Percentiles rank a stretch among this genome's conserved stretches.
Evolutionary conservation across 2,329 filamentous ascomycete genomes (phyloP).

Genomic region (Penicillium polonicum): DNA sequence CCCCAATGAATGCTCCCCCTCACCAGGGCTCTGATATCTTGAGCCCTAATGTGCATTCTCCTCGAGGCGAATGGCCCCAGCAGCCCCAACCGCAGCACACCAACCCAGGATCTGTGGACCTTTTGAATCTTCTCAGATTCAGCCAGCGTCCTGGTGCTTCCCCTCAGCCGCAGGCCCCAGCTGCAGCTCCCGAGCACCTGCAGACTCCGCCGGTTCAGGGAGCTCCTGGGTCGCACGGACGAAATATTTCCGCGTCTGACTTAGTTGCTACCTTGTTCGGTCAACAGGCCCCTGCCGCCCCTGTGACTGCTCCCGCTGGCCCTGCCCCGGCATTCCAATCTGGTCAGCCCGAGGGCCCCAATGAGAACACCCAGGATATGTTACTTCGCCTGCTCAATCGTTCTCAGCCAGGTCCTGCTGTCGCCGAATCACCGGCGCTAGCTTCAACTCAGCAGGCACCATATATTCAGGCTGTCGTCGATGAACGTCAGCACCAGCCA

Average conservation of each 20-base stretch:
- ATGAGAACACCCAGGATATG: conserved; percentile 74
- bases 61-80: conserved; percentile 44
- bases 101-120: conserved; percentile 52
- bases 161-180: conserved; percentile 31
- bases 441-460: conserved; percentile 35
- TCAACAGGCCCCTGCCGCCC: conserved; percentile 38
- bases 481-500: conserved; percentile 15
- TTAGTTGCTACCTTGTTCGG: conserved; percentile 57
- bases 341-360: conserved; percentile 25
- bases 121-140: conserved; percentile 67
- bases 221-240: conserved; percentile 30
- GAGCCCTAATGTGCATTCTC: conserved; percentile 54
- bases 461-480: conserved; percentile 23
- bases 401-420: conserved; percentile 50
- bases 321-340: conserved; percentile 22
- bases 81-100: conserved; percentile 38
- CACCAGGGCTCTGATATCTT: conserved; percentile 58
- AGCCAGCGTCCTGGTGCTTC: conserved; percentile 47
- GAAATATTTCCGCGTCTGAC: conserved; percentile 55
- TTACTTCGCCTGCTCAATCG: conserved; percentile 82
- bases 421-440: conserved; percentile 40
- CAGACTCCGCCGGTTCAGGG: conserved; percentile 31
- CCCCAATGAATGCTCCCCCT: conserved; percentile 53
- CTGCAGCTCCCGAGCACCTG: conserved; percentile 26
- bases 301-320: conserved; percentile 31